Percentiles rank a stretch among this genome's conserved stretches.
Evolutionary conservation across 495 filamentous ascomycete species (phyloP).

Genomic region (Neurospora sp.): DNA sequence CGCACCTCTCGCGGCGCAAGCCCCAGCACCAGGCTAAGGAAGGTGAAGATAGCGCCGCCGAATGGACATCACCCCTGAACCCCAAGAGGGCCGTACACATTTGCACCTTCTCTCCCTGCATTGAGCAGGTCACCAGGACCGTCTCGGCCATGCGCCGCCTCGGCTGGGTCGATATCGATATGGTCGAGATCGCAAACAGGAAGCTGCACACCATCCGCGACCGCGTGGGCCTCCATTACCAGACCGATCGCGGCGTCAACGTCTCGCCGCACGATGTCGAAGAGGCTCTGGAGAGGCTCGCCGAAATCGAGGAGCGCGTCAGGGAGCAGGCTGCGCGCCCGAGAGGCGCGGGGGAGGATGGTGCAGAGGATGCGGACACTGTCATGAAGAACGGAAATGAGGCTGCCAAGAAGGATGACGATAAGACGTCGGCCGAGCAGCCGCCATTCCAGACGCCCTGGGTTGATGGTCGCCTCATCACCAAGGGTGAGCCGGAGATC

Average conservation of each 20-base stretch:
- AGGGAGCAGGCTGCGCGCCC: slow-evolving; percentile 40
- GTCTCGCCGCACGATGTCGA: slow-evolving; percentile 57
- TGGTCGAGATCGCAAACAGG: slow-evolving; percentile 74
- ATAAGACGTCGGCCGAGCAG: neutral
- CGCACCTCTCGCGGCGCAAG: slow-evolving; percentile 60
- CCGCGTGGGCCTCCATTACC: slow-evolving; percentile 49
- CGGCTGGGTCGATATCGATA: slow-evolving; percentile 84
- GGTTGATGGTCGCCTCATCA: slow-evolving; percentile 61
- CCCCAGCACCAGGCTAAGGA: slow-evolving; percentile 12
- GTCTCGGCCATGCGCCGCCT: slow-evolving; percentile 64
- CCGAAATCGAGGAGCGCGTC: slow-evolving; percentile 58
- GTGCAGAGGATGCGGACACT: slow-evolving; percentile 15
- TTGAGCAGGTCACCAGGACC: slow-evolving; percentile 86
- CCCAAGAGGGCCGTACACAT: slow-evolving; percentile 55
- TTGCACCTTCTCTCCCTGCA: slow-evolving; percentile 93
- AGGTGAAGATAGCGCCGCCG: slow-evolving; percentile 2
- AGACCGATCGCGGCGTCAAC: slow-evolving; percentile 30
- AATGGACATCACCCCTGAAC: slow-evolving; percentile 58
- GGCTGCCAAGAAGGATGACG: slow-evolving; percentile 15
- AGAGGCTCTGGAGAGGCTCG: slow-evolving; percentile 63
- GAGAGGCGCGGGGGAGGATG: slow-evolving; percentile 10
- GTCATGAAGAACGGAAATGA: slow-evolving; percentile 14
- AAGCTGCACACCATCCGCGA: slow-evolving; percentile 76
- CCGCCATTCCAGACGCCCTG: slow-evolving; percentile 16
- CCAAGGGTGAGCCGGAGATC: slow-evolving; percentile 74